Evolutionary conservation across 1,284 basidiomycete species (phyloP), one percentile per base, ranked within the genome.

Genomic region (Malassezia obtusa): DNA sequence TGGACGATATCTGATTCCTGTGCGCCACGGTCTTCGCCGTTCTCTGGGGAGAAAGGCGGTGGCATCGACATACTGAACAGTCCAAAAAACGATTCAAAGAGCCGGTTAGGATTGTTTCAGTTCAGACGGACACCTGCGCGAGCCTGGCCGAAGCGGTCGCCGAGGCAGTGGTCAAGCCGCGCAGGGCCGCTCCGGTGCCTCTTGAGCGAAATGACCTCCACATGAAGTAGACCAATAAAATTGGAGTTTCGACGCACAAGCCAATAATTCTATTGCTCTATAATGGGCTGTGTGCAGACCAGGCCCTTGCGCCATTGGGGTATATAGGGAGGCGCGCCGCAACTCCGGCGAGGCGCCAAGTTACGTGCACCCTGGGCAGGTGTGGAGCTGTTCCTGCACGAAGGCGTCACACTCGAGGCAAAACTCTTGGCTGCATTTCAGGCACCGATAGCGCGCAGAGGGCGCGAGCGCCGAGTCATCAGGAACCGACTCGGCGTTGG

Each of bases 371-470:
- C 71, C 71, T 17, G 71, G 71, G 58, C 71, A 73, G 10, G 64
- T 55, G 50, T 68, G 67, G 21, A 73, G 46, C 32, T 60, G 54
- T 31, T 68, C 68, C 45, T 73, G 71, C 1, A 70, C 62, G 45
- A 68, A 73, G 2, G 62, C 59, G 46, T 73, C 71, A 58, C 71
- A 73, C 52, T 73, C 68, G 6, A 73, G 46, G 44, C 71, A 73
- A 48, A 73, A 73, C 44, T 68, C 58, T 24, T 54, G 44, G 0
- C 22, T 24, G 51, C 69, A 73, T 24, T 61, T 47, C 3, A 55
- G 50, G 45, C 71, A 73, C 17, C 50, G 45, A 49, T 73, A 73
- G 9, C 71, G 58, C n/a, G 59, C 59, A 14, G 66, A 65, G 1
- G 66, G 55, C 10, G 63, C 49, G 31, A 71, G 50, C 3, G 60